A percentile compares a stretch with the other conserved stretches of the same genome.
Evolutionary conservation across 2,329 filamentous ascomycete genomes (phyloP).

Genomic region (Pseudogymnoascus sp.): DNA sequence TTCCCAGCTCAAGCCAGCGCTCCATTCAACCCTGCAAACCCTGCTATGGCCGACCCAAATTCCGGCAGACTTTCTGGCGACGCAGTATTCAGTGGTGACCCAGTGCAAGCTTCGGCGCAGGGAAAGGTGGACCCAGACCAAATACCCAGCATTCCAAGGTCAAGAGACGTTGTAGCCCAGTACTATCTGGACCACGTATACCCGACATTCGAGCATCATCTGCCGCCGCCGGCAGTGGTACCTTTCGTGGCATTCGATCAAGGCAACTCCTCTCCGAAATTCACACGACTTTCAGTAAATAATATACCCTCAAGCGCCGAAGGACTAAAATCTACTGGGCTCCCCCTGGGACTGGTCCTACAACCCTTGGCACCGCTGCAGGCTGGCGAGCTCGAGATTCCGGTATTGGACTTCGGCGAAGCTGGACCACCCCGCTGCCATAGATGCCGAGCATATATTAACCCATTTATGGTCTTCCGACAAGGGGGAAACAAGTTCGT

Average conservation of each 20-base stretch:
- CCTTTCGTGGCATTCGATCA: slow-evolving; percentile 94
- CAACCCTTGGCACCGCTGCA: slow-evolving; percentile 81
- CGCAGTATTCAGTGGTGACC: slow-evolving; percentile 34
- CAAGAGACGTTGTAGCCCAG: slow-evolving; percentile 72
- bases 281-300: slow-evolving; percentile 83
- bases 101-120: slow-evolving; percentile 54
- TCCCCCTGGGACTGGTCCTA: slow-evolving; percentile 79
- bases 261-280: slow-evolving; percentile 93
- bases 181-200: slow-evolving; percentile 85
- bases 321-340: slow-evolving; percentile 66
- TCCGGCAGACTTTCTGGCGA: slow-evolving; percentile 13
- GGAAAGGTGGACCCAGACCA: slow-evolving; percentile 81
- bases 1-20: slow-evolving; percentile 53
- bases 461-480: slow-evolving; percentile 97
- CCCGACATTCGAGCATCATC: slow-evolving; percentile 88
- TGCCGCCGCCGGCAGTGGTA: slow-evolving; percentile 78
- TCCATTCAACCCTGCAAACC: slow-evolving; percentile 38
- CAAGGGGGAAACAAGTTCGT: slow-evolving; percentile 93
- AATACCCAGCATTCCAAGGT: slow-evolving; percentile 80
- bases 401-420: slow-evolving; percentile 92
- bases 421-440: slow-evolving; percentile 81
- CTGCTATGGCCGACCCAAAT: slow-evolving; percentile 28
- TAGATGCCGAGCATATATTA: slow-evolving; percentile 92
- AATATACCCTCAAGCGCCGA: slow-evolving; percentile 82
- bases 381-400: slow-evolving; percentile 76